Percentiles rank a stretch among this genome's conserved stretches.
Evolutionary conservation across 495 filamentous ascomycete species (phyloP).

Genomic region (Podospora pseudocomata): DNA sequence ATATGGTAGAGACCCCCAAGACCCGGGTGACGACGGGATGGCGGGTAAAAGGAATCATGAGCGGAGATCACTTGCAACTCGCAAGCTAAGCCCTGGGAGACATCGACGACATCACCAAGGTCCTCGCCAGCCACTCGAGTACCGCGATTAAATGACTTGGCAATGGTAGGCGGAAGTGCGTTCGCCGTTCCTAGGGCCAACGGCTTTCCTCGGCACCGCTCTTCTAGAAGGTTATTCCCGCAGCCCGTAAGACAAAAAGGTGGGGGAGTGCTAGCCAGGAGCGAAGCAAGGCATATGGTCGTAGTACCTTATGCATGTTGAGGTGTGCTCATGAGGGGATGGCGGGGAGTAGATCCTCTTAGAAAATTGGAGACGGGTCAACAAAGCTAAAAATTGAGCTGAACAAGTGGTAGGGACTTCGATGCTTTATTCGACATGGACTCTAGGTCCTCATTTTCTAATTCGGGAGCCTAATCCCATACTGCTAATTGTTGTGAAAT

Average conservation of each 20-base stretch:
- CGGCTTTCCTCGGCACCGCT: conserved; percentile 4
- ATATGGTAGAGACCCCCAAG: conserved; percentile 13
- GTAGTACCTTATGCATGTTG: not conserved
- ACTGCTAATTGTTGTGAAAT: not conserved
- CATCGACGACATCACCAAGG: not conserved
- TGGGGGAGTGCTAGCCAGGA: not conserved
- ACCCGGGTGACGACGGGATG: conserved; percentile 13
- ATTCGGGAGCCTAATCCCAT: not conserved
- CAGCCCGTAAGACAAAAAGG: not conserved
- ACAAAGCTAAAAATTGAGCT: not conserved
- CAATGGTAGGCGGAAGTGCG: not conserved
- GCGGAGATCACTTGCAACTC: not conserved
- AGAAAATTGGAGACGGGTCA: not conserved
- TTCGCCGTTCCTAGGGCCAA: conserved; percentile 1
- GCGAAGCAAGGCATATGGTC: not conserved
- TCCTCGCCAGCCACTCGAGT: conserved; percentile 8
- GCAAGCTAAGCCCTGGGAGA: not conserved
- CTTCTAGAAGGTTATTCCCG: not conserved
- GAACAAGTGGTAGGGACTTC: not conserved
- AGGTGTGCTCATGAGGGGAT: not conserved
- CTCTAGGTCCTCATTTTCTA: not conserved
- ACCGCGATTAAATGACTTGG: conserved; percentile 6
- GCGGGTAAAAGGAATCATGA: conserved; percentile 25
- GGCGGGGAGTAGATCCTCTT: not conserved
- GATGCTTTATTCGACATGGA: not conserved